phyloP scores from a whole-genome alignment of 805 yeast genomes.

The Pichia sporocuriosa region DNA sequence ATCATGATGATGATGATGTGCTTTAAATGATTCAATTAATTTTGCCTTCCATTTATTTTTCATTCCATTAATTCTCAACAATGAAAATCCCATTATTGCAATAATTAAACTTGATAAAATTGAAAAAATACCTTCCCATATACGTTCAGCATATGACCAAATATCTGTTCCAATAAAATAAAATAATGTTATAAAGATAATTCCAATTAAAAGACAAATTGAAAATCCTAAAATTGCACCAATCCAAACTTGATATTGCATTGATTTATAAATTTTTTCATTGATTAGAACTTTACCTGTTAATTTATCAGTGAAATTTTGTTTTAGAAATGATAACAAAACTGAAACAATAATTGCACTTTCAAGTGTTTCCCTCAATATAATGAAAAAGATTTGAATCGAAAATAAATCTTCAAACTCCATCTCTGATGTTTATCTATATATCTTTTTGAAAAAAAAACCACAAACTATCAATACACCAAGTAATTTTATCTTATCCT shows the following conservation, averaged over 20 bases:
- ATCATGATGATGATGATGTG: conserved; percentile 5
- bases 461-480: no score
- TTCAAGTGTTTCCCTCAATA: conserved; percentile 67
- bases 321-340: conserved; percentile 61
- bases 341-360: conserved; percentile 73
- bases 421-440: no score
- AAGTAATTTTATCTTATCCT: no score
- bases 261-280: conserved; percentile 31
- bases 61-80: conserved; percentile 72
- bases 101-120: conserved; percentile 72
- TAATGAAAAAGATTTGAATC: conserved; percentile 66
- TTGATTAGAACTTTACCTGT: conserved; percentile 23
- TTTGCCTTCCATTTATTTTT: conserved; percentile 75
- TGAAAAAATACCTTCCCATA: conserved; percentile 84
- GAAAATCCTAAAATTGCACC: conserved; percentile 72
- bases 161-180: conserved; percentile 74
- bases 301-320: conserved; percentile 36
- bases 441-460: no score
- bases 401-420: conserved; percentile 51
- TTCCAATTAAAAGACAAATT: conserved; percentile 68
- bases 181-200: conserved; percentile 60
- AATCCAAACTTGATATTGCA: conserved; percentile 68
- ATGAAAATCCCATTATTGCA: conserved; percentile 80
- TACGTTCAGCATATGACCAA: conserved; percentile 82
- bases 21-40: conserved; percentile 25